Base-by-base conservation (phyloP, 768 basidiomycete genomes). In the Asterophora lycoperdoides region DNA sequence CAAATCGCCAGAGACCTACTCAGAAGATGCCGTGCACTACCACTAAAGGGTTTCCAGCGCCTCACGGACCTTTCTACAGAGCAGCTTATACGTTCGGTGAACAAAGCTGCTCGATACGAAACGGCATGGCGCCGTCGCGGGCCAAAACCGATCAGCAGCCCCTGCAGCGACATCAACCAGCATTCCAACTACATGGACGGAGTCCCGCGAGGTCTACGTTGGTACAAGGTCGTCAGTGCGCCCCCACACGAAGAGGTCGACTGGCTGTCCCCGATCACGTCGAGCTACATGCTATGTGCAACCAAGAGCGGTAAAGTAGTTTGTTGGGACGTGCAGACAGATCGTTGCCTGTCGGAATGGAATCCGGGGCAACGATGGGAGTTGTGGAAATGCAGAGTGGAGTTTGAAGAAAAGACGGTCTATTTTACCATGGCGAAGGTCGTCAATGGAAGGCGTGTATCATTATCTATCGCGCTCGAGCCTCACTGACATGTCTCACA, bases 361-460 rank as follows among this genome's bases (percentile, higher is more conserved):
- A 78, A 80, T 43, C 84, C 83, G 1, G 74, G 72, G 1, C 69
- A 72, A 17, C 59, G 71, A 14, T 87, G 85, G 84, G 83, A 86
- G 56, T 59, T 88, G 5, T 87, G 85, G 86, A 88, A 88, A 57
- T 87, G 86, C 55, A 68, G 85, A 8, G 84, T 88, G 14, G 86
- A 86, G 58, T 87, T 86, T 58, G 84, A 86, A 34, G 76, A 80
- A 54, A 68, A 80, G 49, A 78, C 80, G 0, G 84, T 86, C 30
- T 88, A 78, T 63, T 86, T 88, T 57, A 84, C 81, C 0, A 87
- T 87, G 84, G 85, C 85, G 1, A 83, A 80, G 60, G 74, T 81
- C 23, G 55, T 84, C 17, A 61, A 68, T 28, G 71, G 69, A 51
- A 69, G 73, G 78, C 79, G 60, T 67, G 77, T 73, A 9, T 36